phyloP scores from a whole-genome alignment of 2,329 filamentous ascomycete genomes.

The Claviceps quebecensis region DNA sequence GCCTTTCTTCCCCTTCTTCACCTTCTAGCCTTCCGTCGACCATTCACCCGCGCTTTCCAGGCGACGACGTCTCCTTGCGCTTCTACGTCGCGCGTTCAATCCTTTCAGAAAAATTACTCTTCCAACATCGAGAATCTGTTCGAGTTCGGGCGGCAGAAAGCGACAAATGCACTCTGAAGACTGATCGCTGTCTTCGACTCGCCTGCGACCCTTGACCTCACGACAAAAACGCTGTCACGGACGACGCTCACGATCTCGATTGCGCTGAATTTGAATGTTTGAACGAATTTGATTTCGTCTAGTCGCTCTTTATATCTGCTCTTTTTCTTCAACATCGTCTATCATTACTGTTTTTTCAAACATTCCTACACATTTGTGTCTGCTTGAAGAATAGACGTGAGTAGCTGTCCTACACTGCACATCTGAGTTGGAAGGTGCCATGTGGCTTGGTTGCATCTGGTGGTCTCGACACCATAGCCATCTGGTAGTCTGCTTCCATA shows the following conservation, averaged over 20 bases:
- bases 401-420: neutral
- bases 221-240: conserved; percentile 11
- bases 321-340: neutral
- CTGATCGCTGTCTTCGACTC: conserved; percentile 14
- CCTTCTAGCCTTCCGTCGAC: conserved; percentile 15
- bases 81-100: conserved; percentile 10
- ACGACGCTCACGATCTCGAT: conserved; percentile 15
- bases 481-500: neutral
- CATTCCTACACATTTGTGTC: conserved; percentile 7
- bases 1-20: conserved; percentile 11
- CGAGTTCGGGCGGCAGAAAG: conserved; percentile 16
- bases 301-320: conserved; percentile 28
- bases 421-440: too few species aligned
- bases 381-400: conserved; percentile 8
- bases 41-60: conserved; percentile 15
- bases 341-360: conserved; percentile 1
- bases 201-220: conserved; percentile 5
- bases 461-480: neutral
- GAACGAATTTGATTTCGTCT: conserved; percentile 23
- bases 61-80: conserved; percentile 19
- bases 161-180: conserved; percentile 19
- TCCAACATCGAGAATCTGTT: conserved; percentile 8
- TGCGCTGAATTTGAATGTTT: conserved; percentile 12
- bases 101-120: conserved; percentile 2
- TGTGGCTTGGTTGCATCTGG: neutral